Base-by-base conservation (phyloP, 768 basidiomycete genomes). In the Lepiota venenata region DNA sequence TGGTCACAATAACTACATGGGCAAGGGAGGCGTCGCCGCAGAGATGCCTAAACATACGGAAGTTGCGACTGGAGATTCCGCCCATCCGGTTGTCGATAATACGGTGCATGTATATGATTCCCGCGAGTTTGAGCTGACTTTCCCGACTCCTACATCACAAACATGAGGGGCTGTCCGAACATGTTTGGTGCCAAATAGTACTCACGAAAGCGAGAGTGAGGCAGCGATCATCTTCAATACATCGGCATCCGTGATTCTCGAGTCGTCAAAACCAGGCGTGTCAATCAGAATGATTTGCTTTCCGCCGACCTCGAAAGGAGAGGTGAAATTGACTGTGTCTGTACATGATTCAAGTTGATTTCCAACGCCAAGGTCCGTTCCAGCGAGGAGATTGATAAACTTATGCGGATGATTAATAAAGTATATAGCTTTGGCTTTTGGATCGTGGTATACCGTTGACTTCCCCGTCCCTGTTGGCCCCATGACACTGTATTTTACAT, bases 201-300 rank as follows among this genome's bases (percentile, higher is more conserved):
- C 71, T 54, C 56, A 74, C 73, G 68, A 60, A 12, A 61, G 61
- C 4, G 68, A 61, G 38, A 76, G 63, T 55, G 69, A 74, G 43
- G 74, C 55, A 0, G 80, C 75, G 22, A 82, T 81, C 72, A 79
- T 73, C 41, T 70, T 74, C 37, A 82, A 64, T 12, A 82, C 65
- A 14, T 76, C 77, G 0, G 74, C 70, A 48, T 82, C 81, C 43
- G 71, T 76, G 45, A 68, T 70, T 2, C 64, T 69, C 2, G 80
- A 77, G 59, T 83, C 81, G 56, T 82, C 82, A 52, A 83, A 84
- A 4, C 83, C 83, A 0, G 83, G 82, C 0, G 83, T 84, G 58
- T 84, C 83, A 43, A 85, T 74, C 15, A 85, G 62, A 0, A 67
- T 74, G 35, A 83, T 69, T 14, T 51, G 61, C 9, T 64, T 65